A percentile compares a stretch with the other conserved stretches of the same genome.
Conservation (phyloP, 768 basidiomycete genomes). For the Lentinula guzmanii region DNA sequence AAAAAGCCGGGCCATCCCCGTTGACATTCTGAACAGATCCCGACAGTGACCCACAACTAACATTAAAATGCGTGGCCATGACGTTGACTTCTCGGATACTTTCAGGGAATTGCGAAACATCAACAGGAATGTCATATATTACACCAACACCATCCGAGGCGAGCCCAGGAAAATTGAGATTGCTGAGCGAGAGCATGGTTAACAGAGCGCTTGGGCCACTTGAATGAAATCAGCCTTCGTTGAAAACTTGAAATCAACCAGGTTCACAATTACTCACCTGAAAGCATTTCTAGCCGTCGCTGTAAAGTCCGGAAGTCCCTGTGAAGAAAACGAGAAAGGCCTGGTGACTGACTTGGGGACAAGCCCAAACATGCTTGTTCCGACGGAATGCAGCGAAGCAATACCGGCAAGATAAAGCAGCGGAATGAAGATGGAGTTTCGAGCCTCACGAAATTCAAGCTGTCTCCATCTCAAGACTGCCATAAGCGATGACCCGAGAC, state of each 20-base stretch:
- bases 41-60: neutral
- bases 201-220: conserved; percentile 2
- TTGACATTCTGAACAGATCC: neutral
- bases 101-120: neutral
- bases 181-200: neutral
- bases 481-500: neutral
- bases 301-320: conserved; percentile 2
- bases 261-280: neutral
- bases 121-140: neutral
- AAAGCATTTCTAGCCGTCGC: neutral
- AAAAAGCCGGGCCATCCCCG: neutral
- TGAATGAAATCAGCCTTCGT: neutral
- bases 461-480: neutral
- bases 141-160: neutral
- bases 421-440: neutral
- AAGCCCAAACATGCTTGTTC: neutral
- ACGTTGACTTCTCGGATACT: neutral
- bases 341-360: neutral
- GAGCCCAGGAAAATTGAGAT: neutral
- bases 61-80: neutral
- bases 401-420: neutral
- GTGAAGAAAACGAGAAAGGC: neutral
- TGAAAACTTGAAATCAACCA: no score
- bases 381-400: neutral
- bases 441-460: neutral